phyloP scores from a whole-genome alignment of 2,329 filamentous ascomycete species.

The Diplocarpon mali region DNA sequence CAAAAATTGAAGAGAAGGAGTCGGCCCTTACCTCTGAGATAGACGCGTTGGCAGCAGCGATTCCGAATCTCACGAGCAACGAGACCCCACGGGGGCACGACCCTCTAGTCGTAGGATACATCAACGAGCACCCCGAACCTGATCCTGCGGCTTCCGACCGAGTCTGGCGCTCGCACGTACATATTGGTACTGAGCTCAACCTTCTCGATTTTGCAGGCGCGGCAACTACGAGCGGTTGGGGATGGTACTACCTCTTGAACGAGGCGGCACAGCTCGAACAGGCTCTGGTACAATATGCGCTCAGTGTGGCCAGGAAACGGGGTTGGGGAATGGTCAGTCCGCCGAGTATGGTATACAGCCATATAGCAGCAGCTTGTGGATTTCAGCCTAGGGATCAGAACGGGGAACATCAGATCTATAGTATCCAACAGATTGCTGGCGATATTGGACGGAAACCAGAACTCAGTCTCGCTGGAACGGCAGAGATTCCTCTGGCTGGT shows the following conservation, averaged over 20 bases:
- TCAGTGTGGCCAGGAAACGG: conserved; percentile 57
- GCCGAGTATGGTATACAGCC: conserved; percentile 81
- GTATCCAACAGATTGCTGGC: conserved; percentile 53
- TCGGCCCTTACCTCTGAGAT: conserved; percentile 52
- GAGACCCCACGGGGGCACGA: conserved; percentile 62
- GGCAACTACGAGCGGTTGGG: conserved; percentile 80
- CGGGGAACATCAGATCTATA: conserved; percentile 87
- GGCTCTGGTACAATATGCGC: conserved; percentile 77
- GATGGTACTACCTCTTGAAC: conserved; percentile 93
- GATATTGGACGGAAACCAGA: conserved; percentile 56
- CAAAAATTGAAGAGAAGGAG: conserved; percentile 50
- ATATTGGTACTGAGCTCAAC: conserved; percentile 76
- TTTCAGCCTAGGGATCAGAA: conserved; percentile 88
- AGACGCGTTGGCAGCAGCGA: conserved; percentile 58
- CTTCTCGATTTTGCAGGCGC: conserved; percentile 84
- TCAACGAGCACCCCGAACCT: conserved; percentile 57
- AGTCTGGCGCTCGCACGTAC: conserved; percentile 63
- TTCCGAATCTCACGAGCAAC: conserved; percentile 77
- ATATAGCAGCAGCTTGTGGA: conserved; percentile 83
- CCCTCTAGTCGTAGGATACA: conserved; percentile 58
- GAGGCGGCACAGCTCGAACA: conserved; percentile 92
- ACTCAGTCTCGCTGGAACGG: conserved; percentile 73
- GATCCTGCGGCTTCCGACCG: conserved; percentile 26
- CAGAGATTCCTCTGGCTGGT: conserved; percentile 87
- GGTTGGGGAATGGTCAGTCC: conserved; percentile 77